Conservation (phyloP, 176 grass and related monocot species). For the Otatea glauca region DNA sequence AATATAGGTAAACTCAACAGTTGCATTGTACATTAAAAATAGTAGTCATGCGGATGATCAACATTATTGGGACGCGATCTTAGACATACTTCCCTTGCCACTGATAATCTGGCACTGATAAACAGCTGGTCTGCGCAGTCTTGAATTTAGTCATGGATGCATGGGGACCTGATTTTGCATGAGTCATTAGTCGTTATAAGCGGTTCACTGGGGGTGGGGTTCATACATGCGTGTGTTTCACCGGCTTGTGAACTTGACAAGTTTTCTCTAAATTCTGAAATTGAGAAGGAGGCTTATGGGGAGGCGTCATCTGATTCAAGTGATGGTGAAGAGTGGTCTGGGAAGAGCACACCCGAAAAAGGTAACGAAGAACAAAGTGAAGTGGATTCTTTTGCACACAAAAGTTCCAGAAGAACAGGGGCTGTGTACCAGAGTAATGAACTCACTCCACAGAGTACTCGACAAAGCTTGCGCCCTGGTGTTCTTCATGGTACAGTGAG, state of each 20-base stretch:
- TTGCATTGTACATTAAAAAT: constrained; percentile 3
- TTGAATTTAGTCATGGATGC: constrained; percentile 21
- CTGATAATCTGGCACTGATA: constrained; percentile 25
- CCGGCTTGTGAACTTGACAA: constrained; percentile 35
- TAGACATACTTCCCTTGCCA: background rate
- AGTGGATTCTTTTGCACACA: constrained; percentile 34
- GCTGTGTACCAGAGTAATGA: constrained; percentile 17
- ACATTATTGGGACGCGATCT: constrained; percentile 10
- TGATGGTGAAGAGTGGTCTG: constrained; percentile 80
- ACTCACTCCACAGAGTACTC: background rate
- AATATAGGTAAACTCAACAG: constrained; percentile 30
- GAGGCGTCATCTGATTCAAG: constrained; percentile 60
- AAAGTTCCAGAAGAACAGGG: constrained; percentile 26
- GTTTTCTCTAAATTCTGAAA: constrained; percentile 54
- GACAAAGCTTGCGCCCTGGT: constrained; percentile 18
- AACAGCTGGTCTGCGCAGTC: background rate
- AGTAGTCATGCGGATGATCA: background rate
- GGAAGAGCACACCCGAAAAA: constrained; percentile 42
- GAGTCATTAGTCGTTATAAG: background rate
- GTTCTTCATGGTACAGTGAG: too few species aligned
- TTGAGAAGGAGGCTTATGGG: constrained; percentile 66
- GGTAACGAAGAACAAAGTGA: constrained; percentile 47
- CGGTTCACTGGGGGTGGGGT: background rate
- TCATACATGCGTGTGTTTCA: constrained; percentile 24
- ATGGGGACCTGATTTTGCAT: background rate